Conservation (phyloP, 1,284 basidiomycete genomes). For the Pyrrhoderma noxium region DNA sequence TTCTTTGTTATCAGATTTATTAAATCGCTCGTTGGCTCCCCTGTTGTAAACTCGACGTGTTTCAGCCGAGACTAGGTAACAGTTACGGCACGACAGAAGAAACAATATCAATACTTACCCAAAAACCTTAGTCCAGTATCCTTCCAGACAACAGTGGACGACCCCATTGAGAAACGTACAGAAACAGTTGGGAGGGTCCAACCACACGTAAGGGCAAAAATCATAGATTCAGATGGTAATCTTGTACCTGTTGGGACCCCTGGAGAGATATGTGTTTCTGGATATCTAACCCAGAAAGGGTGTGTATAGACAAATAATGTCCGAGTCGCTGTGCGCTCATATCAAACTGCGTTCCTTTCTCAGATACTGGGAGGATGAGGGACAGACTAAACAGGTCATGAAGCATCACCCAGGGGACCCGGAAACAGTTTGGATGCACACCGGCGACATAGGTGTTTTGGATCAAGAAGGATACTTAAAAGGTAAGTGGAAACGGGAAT, state of each 20-base stretch:
- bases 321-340: constrained; percentile 1
- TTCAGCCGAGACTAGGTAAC: constrained; percentile 49
- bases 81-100: background rate
- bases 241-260: constrained; percentile 60
- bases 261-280: constrained; percentile 69
- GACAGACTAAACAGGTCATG: constrained; percentile 62
- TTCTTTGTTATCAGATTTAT: background rate
- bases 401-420: constrained; percentile 42
- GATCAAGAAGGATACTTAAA: constrained; percentile 76
- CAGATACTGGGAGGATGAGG: constrained; percentile 74
- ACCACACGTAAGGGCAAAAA: constrained; percentile 72
- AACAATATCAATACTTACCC: background rate
- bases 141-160: constrained; percentile 65
- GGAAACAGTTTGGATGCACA: constrained; percentile 74
- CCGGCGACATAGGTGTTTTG: constrained; percentile 77
- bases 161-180: constrained; percentile 64
- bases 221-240: constrained; percentile 53
- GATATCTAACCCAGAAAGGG: constrained; percentile 78
- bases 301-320: constrained; percentile 27
- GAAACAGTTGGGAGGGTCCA: constrained; percentile 75
- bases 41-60: background rate
- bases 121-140: constrained; percentile 56
- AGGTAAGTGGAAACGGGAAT: constrained; percentile 33
- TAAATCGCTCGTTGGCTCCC: background rate
- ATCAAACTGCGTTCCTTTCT: constrained; percentile 9